Conservation (phyloP, 768 basidiomycete genomes). For the Coprinopsis strossmayeri region DNA sequence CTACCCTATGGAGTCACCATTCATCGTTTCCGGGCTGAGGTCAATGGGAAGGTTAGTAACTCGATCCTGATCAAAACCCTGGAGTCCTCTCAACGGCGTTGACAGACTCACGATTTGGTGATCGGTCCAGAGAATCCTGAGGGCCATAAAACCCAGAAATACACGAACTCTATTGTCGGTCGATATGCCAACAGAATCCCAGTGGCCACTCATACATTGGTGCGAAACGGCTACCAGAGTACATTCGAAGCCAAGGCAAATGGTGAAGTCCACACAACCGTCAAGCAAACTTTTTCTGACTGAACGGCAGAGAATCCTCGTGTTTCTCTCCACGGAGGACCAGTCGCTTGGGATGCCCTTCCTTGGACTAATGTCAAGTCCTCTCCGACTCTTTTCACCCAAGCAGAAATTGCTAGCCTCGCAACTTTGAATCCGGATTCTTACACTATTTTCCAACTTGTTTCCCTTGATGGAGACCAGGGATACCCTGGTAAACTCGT, state of each 20-base stretch:
- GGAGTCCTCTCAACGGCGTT: slow-evolving; percentile 2
- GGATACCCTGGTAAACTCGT: slow-evolving; percentile 60
- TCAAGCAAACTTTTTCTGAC: background rate
- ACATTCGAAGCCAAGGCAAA: slow-evolving; percentile 39
- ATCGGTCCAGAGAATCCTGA: slow-evolving; percentile 62
- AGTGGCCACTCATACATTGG: slow-evolving; percentile 44
- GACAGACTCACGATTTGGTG: slow-evolving; percentile 69
- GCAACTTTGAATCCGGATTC: slow-evolving; percentile 21
- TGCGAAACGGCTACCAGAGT: slow-evolving; percentile 45
- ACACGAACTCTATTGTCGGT: slow-evolving; percentile 68
- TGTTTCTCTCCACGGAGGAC: slow-evolving; percentile 72
- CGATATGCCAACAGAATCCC: slow-evolving; percentile 71
- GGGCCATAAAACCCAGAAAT: slow-evolving; percentile 55
- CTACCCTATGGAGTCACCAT: slow-evolving; percentile 64
- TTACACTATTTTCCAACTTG: slow-evolving; percentile 48
- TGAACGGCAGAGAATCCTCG: slow-evolving; percentile 33
- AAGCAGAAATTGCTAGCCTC: slow-evolving; percentile 44
- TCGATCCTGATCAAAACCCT: slow-evolving; percentile 3
- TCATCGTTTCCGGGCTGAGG: slow-evolving; percentile 60
- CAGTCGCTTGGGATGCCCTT: slow-evolving; percentile 53
- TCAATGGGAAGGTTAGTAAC: slow-evolving; percentile 49
- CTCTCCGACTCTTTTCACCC: slow-evolving; percentile 47
- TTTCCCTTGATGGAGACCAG: slow-evolving; percentile 62
- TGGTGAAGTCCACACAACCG: slow-evolving; percentile 21
- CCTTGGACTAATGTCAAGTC: slow-evolving; percentile 43